These are phyloP conservation scores for Ambrosia trifida DNA, from an alignment of 129 eudicot species.

Conservation along the genomic window DNA sequence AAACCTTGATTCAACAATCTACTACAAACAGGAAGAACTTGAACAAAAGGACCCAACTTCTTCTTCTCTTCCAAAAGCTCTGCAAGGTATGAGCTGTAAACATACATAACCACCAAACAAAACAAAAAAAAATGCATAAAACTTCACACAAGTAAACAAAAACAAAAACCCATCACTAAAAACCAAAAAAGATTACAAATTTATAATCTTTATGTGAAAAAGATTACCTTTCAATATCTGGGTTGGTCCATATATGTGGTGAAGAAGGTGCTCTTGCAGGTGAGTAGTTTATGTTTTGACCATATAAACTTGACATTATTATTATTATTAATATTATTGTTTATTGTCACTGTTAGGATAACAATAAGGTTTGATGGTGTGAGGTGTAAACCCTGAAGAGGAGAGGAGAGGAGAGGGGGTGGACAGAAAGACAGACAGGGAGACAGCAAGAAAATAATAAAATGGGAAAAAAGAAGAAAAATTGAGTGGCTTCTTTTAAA, in stretches of 20 bases:
- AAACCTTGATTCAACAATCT: constrained; percentile 34
- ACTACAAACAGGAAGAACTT: constrained; percentile 40
- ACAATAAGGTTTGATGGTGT: constrained; percentile 27
- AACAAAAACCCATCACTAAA: constrained; percentile 3
- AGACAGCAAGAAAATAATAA: constrained; percentile 16
- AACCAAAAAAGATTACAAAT: not conserved
- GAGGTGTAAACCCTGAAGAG: constrained; percentile 36
- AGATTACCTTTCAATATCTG: constrained; percentile 62
- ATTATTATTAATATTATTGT: not conserved
- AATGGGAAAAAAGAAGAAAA: constrained; percentile 23
- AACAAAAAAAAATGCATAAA: constrained; percentile 13
- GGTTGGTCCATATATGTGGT: constrained; percentile 65
- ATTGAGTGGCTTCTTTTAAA: constrained; percentile 18
- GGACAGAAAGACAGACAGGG: not conserved
- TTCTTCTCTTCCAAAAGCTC: constrained; percentile 41
- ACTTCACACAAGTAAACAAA: constrained; percentile 6
- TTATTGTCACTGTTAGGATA: not conserved
- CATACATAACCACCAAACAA: constrained; percentile 8
- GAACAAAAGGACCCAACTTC: constrained; percentile 35
- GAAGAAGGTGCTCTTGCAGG: constrained; percentile 74
- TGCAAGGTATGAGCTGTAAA: constrained; percentile 38
- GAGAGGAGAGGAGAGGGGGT: constrained; percentile 13
- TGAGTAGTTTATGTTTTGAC: constrained; percentile 60
- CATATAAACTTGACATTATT: constrained; percentile 72
- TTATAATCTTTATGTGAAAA: not conserved